phyloP scores from a whole-genome alignment of 192 early-diverging fungal species.

The Oehlia diaphana region DNA sequence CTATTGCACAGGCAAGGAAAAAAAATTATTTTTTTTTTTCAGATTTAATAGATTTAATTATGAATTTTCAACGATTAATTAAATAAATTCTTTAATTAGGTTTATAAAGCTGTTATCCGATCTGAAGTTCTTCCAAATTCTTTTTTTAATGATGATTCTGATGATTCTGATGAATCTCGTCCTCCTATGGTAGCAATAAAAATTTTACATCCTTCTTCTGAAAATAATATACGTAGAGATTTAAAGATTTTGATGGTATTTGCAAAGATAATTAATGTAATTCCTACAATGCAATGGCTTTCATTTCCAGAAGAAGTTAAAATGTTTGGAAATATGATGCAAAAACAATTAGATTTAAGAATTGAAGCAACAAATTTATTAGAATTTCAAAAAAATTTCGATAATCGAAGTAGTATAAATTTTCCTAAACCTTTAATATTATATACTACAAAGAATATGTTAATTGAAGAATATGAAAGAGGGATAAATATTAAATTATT shows the following conservation, averaged over 20 bases:
- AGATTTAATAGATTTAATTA: background rate
- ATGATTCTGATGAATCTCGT: too few relatives aligned
- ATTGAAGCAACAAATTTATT: slow-evolving; percentile 75
- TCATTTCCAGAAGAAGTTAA: slow-evolving; percentile 86
- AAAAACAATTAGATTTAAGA: slow-evolving; percentile 81
- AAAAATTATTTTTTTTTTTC: slow-evolving; percentile 19
- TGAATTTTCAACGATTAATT: too few relatives aligned
- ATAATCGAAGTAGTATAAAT: slow-evolving; percentile 46
- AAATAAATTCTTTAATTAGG: background rate
- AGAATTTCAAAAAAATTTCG: slow-evolving; percentile 61
- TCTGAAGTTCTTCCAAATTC: slow-evolving; percentile 31
- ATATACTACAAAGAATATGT: slow-evolving; percentile 57
- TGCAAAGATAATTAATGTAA: slow-evolving; percentile 59
- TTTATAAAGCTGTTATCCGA: slow-evolving; percentile 56
- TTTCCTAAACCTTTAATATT: slow-evolving; percentile 70
- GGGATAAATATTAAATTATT: slow-evolving; percentile 78
- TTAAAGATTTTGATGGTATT: slow-evolving; percentile 77
- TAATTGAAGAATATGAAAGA: slow-evolving; percentile 84
- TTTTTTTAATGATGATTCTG: background rate
- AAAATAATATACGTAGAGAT: slow-evolving; percentile 68
- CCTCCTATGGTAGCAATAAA: slow-evolving; percentile 73
- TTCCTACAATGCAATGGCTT: slow-evolving; percentile 86
- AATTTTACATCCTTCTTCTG: slow-evolving; percentile 85
- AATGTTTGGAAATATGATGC: slow-evolving; percentile 92
- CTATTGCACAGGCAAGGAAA: slow-evolving; percentile 83